Evolutionary conservation across 73 alveolate genomes (phyloP).

Genomic region (Stentor roeselii): DNA sequence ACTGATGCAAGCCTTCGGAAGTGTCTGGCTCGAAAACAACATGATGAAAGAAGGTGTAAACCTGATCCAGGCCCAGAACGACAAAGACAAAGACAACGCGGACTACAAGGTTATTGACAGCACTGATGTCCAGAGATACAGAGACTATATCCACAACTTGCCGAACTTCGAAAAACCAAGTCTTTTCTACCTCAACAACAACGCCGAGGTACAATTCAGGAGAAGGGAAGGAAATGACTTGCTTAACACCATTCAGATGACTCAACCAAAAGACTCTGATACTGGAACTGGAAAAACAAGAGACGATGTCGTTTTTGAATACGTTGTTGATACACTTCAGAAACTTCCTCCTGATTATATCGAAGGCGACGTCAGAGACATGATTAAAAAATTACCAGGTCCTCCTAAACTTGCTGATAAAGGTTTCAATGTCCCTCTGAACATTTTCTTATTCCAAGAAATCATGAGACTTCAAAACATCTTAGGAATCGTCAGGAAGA

Average conservation of each 20-base stretch:
- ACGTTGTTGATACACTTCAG: constrained; percentile 61
- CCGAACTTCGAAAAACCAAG: constrained; percentile 98
- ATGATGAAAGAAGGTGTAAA: neutral
- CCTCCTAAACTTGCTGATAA: constrained; percentile 85
- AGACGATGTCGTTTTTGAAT: constrained; percentile 68
- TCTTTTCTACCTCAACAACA: constrained; percentile 98
- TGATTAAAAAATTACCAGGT: constrained; percentile 78
- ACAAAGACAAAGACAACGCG: too few species aligned
- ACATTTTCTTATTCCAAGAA: constrained; percentile 98
- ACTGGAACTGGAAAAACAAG: constrained; percentile 97
- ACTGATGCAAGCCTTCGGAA: constrained; percentile 89
- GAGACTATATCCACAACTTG: constrained; percentile 88
- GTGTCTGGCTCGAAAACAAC: constrained; percentile 40
- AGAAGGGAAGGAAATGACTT: constrained; percentile 97
- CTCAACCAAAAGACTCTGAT: constrained; percentile 99
- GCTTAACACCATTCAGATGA: constrained; percentile 97
- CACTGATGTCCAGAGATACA: constrained; percentile 81
- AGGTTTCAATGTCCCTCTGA: constrained; percentile 98
- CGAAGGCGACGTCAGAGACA: constrained; percentile 90
- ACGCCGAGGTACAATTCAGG: constrained; percentile 99
- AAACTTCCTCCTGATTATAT: constrained; percentile 91
- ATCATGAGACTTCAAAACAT: constrained; percentile 89
- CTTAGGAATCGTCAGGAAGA: constrained; percentile 83
- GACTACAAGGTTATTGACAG: constrained; percentile 30
- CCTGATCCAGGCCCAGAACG: too few species aligned